phyloP scores from a whole-genome alignment of 2,329 filamentous ascomycete genomes.

The Exophiala dermatitidis region DNA sequence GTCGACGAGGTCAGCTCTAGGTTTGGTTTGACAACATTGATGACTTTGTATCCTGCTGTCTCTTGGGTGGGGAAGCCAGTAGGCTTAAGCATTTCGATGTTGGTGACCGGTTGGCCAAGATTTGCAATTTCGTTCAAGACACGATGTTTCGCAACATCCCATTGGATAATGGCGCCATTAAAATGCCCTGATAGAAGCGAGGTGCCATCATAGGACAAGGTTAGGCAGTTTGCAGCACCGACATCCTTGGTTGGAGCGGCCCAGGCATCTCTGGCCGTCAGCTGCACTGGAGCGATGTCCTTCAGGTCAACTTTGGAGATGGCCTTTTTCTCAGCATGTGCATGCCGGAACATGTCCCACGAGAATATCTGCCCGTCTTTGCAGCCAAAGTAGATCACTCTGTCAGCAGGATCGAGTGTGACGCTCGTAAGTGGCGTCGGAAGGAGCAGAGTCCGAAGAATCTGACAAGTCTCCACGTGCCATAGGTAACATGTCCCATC shows the following conservation, averaged over 20 bases:
- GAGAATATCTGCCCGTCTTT: slow-evolving; percentile 74
- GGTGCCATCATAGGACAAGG: slow-evolving; percentile 75
- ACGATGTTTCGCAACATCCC: slow-evolving; percentile 67
- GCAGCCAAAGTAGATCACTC: slow-evolving; percentile 73
- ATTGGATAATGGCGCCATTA: slow-evolving; percentile 69
- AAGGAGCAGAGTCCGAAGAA: slow-evolving; percentile 75
- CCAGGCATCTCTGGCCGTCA: slow-evolving; percentile 38
- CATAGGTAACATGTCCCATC: slow-evolving; percentile 88
- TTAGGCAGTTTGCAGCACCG: slow-evolving; percentile 61
- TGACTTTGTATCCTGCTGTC: slow-evolving; percentile 44
- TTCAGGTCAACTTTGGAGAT: slow-evolving; percentile 25
- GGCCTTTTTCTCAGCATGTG: not conserved
- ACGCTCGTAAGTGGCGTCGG: slow-evolving; percentile 65
- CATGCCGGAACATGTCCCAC: slow-evolving; percentile 58
- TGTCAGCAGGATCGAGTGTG: slow-evolving; percentile 71
- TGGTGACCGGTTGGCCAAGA: slow-evolving; percentile 75
- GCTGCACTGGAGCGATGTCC: slow-evolving; percentile 35
- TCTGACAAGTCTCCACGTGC: slow-evolving; percentile 75
- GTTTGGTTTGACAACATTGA: slow-evolving; percentile 68
- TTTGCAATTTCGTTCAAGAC: slow-evolving; percentile 61
- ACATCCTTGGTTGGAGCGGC: slow-evolving; percentile 54
- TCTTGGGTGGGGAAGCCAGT: slow-evolving; percentile 38
- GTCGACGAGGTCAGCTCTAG: slow-evolving; percentile 35
- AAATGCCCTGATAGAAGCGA: slow-evolving; percentile 72
- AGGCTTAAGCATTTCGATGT: slow-evolving; percentile 65